A percentile compares a stretch with the other conserved stretches of the same genome.
phyloP scores from a whole-genome alignment of 305 asterid species.

The Fraxinus angustifolia region DNA sequence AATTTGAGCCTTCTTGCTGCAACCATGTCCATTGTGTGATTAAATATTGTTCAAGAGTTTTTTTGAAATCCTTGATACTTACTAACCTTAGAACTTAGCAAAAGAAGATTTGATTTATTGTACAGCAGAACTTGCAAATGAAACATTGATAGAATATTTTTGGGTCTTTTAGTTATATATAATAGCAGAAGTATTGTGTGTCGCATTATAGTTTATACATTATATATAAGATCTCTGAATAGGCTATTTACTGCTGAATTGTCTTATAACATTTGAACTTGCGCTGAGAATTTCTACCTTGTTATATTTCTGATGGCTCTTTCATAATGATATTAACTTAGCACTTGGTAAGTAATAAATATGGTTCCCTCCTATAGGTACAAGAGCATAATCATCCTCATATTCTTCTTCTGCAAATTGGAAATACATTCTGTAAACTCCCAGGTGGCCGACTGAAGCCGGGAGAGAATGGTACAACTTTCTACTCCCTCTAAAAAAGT shows the following conservation, averaged over 20 bases:
- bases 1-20: neutral
- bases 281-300: neutral
- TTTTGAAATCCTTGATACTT: neutral
- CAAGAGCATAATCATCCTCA: constrained; percentile 99
- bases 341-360: neutral
- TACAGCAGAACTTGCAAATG: neutral
- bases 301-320: neutral
- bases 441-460: constrained; percentile 98
- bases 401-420: constrained; percentile 93
- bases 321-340: neutral
- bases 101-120: neutral
- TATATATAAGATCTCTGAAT: neutral
- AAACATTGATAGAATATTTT: neutral
- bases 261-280: neutral
- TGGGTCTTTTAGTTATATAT: neutral
- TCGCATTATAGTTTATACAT: neutral
- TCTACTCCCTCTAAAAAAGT: neutral
- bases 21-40: neutral
- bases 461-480: constrained; percentile 82
- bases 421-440: constrained; percentile 93
- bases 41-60: neutral
- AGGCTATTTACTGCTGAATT: neutral
- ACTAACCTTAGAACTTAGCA: neutral
- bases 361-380: constrained; percentile 47
- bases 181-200: neutral